Evolutionary conservation across 2,329 filamentous ascomycete genomes (phyloP), one percentile per base, ranked within the genome.

Genomic region (Scolecobasidium constrictum): DNA sequence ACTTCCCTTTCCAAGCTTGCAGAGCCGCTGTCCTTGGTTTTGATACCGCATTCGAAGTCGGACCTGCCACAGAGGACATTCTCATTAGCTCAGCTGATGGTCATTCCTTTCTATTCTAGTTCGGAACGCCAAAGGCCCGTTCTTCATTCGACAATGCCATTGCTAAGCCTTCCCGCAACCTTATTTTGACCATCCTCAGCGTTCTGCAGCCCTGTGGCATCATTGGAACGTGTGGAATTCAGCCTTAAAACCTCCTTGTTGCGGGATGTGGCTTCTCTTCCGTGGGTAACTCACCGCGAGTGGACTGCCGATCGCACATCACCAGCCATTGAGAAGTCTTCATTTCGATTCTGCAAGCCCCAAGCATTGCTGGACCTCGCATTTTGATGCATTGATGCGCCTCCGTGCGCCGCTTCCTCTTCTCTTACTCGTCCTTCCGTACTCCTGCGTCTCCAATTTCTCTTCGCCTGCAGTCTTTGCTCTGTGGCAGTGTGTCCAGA

Each of bases 381-480:
- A 31, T n/a, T 31, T n/a, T 31, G 26, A 31, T 31, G 26, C 26
- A n/a, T 31, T 31, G n/a, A 31, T 31, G 26, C 26, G 26, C 26
- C 26, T 31, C 26, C 26, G 9, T 7, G 9, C 26, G 26, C n/a
- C n/a, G n/a, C n/a, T n/a, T 31, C 9, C 26, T 31, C 26, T 7
- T 31, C 26, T 31, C 26, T n/a, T 31, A 31, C n/a, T n/a, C 26
- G 26, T n/a, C n/a, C 26, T 31, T 31, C 26, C 26, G n/a, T 31
- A 7, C 9, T n/a, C n/a, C 9, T 31, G 26, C 26, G n/a, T n/a
- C n/a, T n/a, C n/a, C n/a, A n/a, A n/a, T n/a, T n/a, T n/a, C n/a
- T n/a, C n/a, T n/a, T n/a, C n/a, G n/a, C n/a, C n/a, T n/a, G n/a
- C n/a, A n/a, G n/a, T n/a, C n/a, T n/a, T n/a, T n/a, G n/a, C n/a